Evolutionary conservation across 164 flowering plant species (phyloP), one percentile per base, ranked within the genome.

Genomic region (Umbellularia californica): DNA sequence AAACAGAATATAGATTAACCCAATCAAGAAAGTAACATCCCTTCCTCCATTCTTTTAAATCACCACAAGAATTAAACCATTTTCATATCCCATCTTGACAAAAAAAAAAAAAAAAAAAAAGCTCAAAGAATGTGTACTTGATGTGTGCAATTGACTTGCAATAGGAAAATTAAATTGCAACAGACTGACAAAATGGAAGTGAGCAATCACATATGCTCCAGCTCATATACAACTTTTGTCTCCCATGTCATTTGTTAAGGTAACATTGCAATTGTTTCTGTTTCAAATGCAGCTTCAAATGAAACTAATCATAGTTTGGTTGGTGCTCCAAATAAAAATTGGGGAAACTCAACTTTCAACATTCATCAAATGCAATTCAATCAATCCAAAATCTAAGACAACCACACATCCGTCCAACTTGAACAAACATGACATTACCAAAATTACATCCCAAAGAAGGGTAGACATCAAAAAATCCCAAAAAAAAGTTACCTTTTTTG

Each of bases 401-500:
- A 20, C 47, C 6, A 30, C 35, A 30, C 35, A 30, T 30, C 35
- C 0, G 35, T 30, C 35, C 35, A 30, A 5, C 58, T 13, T 52
- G 3, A 13, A 17, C 3, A 52, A 13, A 52, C 19, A 7, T 13
- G 58, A 52, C 19, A 52, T 52, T 13, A 17, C 58, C 60, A 55
- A 55, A 41, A 55, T 55, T 55, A 17, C 19, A 11, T 1, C 13
- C 1, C 60, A 55, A 55, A 55, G 60, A 20, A 55, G 60, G n/a
- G 20, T 14, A 30, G 35, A 30, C 35, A 30, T 0, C 35, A 30
- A 0, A 74, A 27, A 20, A 58, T 23, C 14, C n/a, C 19, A 51
- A 55, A 52, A 78, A 73, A 79, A 20, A 2, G 14, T 11, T 17
- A 95, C 99, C 98, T 95, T 95, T 85, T 95, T 95, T 35, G 98